phyloP scores from a whole-genome alignment of 345 rosid genomes.

The Lenwebbia sp. region DNA sequence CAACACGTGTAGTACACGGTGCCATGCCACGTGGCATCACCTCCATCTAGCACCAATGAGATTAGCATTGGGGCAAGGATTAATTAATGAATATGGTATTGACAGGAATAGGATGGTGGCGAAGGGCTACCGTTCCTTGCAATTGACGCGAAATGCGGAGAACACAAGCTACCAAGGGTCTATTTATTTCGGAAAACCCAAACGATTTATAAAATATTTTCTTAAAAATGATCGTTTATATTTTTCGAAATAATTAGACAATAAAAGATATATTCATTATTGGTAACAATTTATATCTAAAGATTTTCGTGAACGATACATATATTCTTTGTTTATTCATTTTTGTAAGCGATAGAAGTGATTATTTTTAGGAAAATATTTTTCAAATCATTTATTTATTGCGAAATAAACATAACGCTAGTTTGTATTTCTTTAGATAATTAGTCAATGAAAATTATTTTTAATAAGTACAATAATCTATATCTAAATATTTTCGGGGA shows the following conservation, averaged over 20 bases:
- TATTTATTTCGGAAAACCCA: background rate
- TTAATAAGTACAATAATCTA: background rate
- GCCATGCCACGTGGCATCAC: background rate
- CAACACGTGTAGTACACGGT: background rate
- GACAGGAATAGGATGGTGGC: background rate
- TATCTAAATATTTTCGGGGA: background rate
- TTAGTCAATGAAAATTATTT: background rate
- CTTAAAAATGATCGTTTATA: no score
- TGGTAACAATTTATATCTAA: background rate
- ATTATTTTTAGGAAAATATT: background rate
- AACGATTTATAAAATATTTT: no score
- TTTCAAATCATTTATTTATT: background rate
- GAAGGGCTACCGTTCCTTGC: background rate
- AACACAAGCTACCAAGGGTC: background rate
- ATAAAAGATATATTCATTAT: no score
- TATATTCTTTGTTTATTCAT: background rate
- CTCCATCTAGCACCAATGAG: background rate
- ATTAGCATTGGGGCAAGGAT: background rate
- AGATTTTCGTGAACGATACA: background rate
- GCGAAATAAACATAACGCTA: fast-evolving
- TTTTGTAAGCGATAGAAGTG: background rate
- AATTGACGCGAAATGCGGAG: background rate
- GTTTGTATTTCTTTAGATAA: background rate
- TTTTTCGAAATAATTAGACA: no score
- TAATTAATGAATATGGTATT: background rate